Conservation (phyloP, 306 rosid species). For the Corylus heterophylla region DNA sequence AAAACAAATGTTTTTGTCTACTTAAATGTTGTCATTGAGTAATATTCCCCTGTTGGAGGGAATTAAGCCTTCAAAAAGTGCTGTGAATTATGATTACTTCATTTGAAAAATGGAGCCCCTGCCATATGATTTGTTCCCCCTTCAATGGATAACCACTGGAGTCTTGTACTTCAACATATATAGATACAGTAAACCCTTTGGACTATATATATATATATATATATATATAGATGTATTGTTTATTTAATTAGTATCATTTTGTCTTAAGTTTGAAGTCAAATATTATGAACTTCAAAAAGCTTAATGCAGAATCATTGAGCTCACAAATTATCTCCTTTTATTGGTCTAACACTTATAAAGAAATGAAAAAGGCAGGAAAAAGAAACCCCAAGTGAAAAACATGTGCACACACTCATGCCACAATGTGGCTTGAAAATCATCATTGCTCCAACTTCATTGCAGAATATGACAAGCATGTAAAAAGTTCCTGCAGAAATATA, state of each 20-base stretch:
- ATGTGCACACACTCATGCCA: conserved; percentile 28
- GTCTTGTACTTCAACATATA: neutral
- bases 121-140: neutral
- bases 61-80: neutral
- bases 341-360: neutral
- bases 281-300: conserved; percentile 25
- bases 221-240: neutral
- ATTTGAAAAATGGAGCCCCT: neutral
- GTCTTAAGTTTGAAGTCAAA: conserved; percentile 42
- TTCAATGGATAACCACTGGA: neutral
- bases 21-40: neutral
- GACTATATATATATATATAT: neutral
- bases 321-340: conserved; percentile 24
- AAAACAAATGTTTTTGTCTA: neutral
- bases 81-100: neutral
- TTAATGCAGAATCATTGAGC: conserved; percentile 24
- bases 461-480: conserved; percentile 3
- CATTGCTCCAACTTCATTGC: conserved; percentile 18
- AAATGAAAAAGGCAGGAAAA: neutral
- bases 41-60: neutral
- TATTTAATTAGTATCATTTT: conserved; percentile 1
- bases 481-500: neutral
- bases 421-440: conserved; percentile 25
- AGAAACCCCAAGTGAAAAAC: neutral
- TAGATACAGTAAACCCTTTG: neutral